Base-by-base conservation (phyloP, 257 asterid genomes). In the Primulina eburnea region DNA sequence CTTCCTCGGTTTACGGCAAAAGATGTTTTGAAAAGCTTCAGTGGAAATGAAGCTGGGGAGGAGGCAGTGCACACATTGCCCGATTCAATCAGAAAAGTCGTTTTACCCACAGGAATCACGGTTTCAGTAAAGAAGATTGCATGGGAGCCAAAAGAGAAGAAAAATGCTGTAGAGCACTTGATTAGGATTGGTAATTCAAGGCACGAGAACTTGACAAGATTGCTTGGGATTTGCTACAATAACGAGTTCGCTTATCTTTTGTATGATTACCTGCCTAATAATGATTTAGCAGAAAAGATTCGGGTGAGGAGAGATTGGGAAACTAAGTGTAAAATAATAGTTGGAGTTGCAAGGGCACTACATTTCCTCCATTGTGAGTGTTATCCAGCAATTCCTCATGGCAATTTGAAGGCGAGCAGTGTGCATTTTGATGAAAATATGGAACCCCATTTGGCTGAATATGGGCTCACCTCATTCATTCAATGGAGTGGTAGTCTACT, bases 391-490 rank as follows among this genome's bases (percentile, higher is more conserved):
- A 89, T 94, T 38, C 85, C 96, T 21, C 95, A 94, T 63, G 99
- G 97, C 35, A 82, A 89, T 75, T 71, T 94, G 70, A 85, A 85
- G 83, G 68, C 90, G 16, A 69, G 80, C 61, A 94, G 84, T 63
- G 67, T 94, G 61, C 73, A 83, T 56, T 88, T 94, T n/a, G 95
- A 94, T 71, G 97, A 94, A 77, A 84, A 82, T 60, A 86, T 86
- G 92, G 99, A 89, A 69, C 95, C 99, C 37, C 96, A 67, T 79
- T 79, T 94, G 86, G 81, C 87, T 8, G 96, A 85, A 64, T 91
- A 79, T 57, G 97, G 97, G 20, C 88, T 94, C 68, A 69, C 35
- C 60, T 80, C 81, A 52, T 70, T 91, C 58, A 18, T 81, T 74
- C 89, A 76, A 21, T 73, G 74, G 26, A 68, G 71, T 38, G 72